Evolutionary conservation across 1,284 basidiomycete species (phyloP).

Genomic region (Malassezia cuniculi): DNA sequence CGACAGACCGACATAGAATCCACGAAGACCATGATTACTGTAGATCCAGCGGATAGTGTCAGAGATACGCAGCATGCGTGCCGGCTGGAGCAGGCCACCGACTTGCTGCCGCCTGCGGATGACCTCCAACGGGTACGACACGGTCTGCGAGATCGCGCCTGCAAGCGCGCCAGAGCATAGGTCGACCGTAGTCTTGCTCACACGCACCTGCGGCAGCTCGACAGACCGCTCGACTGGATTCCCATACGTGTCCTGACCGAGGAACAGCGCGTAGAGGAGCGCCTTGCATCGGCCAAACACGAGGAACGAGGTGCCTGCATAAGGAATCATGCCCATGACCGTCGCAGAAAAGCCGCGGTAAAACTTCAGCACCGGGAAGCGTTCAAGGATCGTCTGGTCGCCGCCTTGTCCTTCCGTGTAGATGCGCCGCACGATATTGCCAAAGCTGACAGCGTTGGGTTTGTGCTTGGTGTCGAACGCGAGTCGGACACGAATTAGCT

Average conservation of each 20-base stretch:
- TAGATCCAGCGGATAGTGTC: slow-evolving; percentile 53
- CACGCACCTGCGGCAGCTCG: slow-evolving; percentile 2
- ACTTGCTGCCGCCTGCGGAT: slow-evolving; percentile 89
- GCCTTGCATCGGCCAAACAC: slow-evolving; percentile 42
- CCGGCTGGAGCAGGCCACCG: slow-evolving; percentile 51
- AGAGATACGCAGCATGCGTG: slow-evolving; percentile 30
- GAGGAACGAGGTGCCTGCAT: slow-evolving; percentile 90
- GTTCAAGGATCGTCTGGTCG: slow-evolving; percentile 48
- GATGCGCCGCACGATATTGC: slow-evolving; percentile 31
- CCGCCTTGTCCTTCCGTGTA: slow-evolving; percentile 46
- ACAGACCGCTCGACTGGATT: not conserved
- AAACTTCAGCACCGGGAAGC: slow-evolving; percentile 56
- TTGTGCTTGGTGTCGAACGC: slow-evolving; percentile 64
- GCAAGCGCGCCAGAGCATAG: slow-evolving; percentile 78
- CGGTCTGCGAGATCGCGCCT: slow-evolving; percentile 75
- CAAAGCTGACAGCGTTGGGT: slow-evolving; percentile 31
- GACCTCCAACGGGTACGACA: slow-evolving; percentile 92
- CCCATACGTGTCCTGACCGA: slow-evolving; percentile 18
- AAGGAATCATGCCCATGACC: slow-evolving; percentile 64
- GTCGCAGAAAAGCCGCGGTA: slow-evolving; percentile 70
- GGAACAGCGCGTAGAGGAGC: slow-evolving; percentile 26
- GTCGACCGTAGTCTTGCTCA: slow-evolving; percentile 47
- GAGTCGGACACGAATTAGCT: slow-evolving; percentile 85
- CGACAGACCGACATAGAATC: slow-evolving; percentile 83
- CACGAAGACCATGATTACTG: slow-evolving; percentile 59